Conservation (phyloP, 805 yeast species). For the Suhomyces vadensis region DNA sequence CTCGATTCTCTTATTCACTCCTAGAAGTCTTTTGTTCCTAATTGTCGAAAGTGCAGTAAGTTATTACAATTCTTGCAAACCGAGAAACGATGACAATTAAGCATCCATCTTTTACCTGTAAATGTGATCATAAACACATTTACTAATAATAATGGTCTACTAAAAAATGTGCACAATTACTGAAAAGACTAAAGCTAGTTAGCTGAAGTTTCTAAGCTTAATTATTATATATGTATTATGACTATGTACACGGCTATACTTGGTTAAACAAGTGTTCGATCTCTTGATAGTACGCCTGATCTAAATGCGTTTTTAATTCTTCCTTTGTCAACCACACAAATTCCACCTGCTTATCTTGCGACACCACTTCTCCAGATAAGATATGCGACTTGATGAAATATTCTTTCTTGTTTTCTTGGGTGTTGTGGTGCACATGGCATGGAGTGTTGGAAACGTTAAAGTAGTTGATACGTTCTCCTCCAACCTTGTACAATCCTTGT, state of each 20-base stretch:
- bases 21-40: too few relatives aligned
- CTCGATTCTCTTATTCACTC: too few relatives aligned
- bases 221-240: too few relatives aligned
- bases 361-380: constrained; percentile 73
- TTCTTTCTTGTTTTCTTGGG: constrained; percentile 41
- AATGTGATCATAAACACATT: too few relatives aligned
- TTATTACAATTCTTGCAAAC: too few relatives aligned
- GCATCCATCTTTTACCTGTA: too few relatives aligned
- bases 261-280: constrained; percentile 51
- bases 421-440: constrained; percentile 61
- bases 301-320: constrained; percentile 62
- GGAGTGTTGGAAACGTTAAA: constrained; percentile 94
- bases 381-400: constrained; percentile 86
- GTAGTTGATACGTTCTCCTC: constrained; percentile 76
- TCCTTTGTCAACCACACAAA: constrained; percentile 85
- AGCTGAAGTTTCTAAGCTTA: too few relatives aligned
- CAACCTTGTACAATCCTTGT: constrained; percentile 64
- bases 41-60: too few relatives aligned
- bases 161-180: too few relatives aligned
- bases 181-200: too few relatives aligned
- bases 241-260: constrained; percentile 25
- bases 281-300: constrained; percentile 54
- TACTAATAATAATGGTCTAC: too few relatives aligned
- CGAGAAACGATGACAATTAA: too few relatives aligned
- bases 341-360: constrained; percentile 41